These are phyloP conservation scores for Xylaria castorea DNA, from an alignment of 495 filamentous ascomycete species.

Conservation along the genomic window DNA sequence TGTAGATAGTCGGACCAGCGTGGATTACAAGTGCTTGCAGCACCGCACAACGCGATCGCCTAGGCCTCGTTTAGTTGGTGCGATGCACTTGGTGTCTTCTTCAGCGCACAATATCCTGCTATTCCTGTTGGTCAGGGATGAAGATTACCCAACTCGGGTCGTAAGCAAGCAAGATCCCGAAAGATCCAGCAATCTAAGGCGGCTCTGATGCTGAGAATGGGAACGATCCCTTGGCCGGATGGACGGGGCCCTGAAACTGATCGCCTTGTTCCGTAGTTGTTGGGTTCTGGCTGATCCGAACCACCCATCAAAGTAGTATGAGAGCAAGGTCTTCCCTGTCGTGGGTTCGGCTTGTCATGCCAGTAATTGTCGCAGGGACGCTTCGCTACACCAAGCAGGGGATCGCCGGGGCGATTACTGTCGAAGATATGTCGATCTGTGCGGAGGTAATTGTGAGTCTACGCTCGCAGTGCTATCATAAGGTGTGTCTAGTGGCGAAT, in stretches of 20 bases:
- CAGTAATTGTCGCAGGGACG: conserved; percentile 22
- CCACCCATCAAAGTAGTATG: conserved; percentile 8
- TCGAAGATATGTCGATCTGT: conserved; percentile 15
- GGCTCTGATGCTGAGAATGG: conserved; percentile 11
- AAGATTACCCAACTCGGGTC: conserved; percentile 17
- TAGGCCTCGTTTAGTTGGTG: conserved; percentile 13
- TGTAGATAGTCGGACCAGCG: background rate
- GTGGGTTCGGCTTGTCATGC: conserved; percentile 20
- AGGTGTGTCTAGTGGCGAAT: conserved; percentile 21
- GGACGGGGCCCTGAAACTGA: conserved; percentile 27
- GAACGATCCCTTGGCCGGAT: conserved; percentile 11
- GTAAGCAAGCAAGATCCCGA: conserved; percentile 21
- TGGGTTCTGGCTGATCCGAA: conserved; percentile 1
- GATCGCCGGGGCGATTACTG: conserved; percentile 10
- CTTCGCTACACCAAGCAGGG: conserved; percentile 11
- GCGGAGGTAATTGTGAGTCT: background rate
- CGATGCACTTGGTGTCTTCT: conserved; percentile 2
- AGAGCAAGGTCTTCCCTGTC: conserved; percentile 18
- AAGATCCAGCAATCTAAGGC: conserved; percentile 7
- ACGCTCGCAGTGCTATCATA: conserved; percentile 12
- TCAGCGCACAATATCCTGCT: background rate
- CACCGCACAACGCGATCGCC: conserved; percentile 9
- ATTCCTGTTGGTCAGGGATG: conserved; percentile 20
- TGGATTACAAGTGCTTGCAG: conserved; percentile 18
- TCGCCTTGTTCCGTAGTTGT: conserved; percentile 23